These are phyloP conservation scores for Rhodosporidiobolus odoratus DNA, from an alignment of 768 basidiomycete species.

Conservation along the genomic window DNA sequence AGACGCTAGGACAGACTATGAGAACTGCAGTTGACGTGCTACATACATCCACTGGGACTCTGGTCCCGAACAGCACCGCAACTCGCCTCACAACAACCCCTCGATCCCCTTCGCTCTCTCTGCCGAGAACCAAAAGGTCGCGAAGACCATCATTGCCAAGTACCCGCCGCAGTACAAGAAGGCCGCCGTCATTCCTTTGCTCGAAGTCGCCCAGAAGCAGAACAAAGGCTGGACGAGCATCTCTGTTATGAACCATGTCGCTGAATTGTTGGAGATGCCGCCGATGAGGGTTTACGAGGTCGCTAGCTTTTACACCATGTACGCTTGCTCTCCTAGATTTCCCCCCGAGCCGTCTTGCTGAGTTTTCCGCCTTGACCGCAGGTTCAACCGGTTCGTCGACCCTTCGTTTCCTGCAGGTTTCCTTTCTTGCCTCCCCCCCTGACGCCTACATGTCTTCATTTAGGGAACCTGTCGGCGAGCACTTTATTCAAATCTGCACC, in stretches of 20 bases:
- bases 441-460: neutral
- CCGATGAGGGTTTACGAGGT: conserved; percentile 99
- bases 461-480: conserved; percentile 85
- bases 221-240: conserved; percentile 99
- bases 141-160: conserved; percentile 79
- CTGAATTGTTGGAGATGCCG: conserved; percentile 84
- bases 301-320: conserved; percentile 98
- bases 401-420: neutral
- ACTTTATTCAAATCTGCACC: conserved; percentile 97
- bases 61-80: conserved; percentile 65
- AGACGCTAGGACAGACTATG: neutral
- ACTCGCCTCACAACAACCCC: conserved; percentile 90
- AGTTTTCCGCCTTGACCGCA: neutral
- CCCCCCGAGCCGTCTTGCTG: neutral
- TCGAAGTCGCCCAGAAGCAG: conserved; percentile 93
- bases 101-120: conserved; percentile 88
- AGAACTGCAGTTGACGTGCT: too few relatives aligned
- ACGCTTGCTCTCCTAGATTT: neutral
- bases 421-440: neutral
- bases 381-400: conserved; percentile 74
- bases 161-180: conserved; percentile 95
- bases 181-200: conserved; percentile 90
- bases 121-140: conserved; percentile 72
- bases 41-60: too few relatives aligned
- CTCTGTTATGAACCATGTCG: conserved; percentile 97